Percentiles rank a stretch among this genome's conserved stretches.
These are phyloP conservation scores for Solanum medicagineum DNA, from an alignment of 257 asterid species.

Conservation along the genomic window DNA sequence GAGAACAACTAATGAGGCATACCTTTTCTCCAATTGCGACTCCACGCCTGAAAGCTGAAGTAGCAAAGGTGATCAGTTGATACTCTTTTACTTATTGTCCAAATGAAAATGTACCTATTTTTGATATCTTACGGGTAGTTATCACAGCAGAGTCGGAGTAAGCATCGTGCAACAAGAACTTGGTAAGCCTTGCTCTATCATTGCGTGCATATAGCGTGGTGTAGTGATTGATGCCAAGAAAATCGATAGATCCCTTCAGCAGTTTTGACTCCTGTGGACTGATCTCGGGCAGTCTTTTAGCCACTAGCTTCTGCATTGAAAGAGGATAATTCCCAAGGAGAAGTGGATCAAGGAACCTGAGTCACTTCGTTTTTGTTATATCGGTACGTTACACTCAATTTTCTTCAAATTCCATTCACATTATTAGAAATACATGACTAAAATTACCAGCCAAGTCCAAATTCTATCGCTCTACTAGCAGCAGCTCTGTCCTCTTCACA, in stretches of 20 bases:
- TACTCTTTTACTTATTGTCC: not conserved
- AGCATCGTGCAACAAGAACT: conserved; percentile 54
- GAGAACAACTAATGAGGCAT: not conserved
- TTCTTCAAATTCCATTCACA: not conserved
- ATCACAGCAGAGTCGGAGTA: conserved; percentile 60
- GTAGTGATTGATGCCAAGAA: conserved; percentile 77
- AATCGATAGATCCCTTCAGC: conserved; percentile 65
- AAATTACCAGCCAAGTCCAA: conserved; percentile 73
- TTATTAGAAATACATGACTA: not conserved
- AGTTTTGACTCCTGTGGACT: conserved; percentile 19
- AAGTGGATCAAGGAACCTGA: conserved; percentile 95
- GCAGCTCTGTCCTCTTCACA: conserved; percentile 54
- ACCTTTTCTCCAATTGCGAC: conserved; percentile 71
- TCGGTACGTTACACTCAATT: not conserved
- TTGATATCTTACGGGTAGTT: conserved; percentile 42
- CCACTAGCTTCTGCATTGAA: conserved; percentile 76
- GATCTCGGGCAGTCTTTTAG: conserved; percentile 51
- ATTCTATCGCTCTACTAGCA: conserved; percentile 65
- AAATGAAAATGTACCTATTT: not conserved
- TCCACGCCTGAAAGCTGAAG: conserved; percentile 59
- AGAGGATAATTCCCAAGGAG: conserved; percentile 76
- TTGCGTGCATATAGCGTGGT: conserved; percentile 59
- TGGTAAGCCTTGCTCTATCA: conserved; percentile 39
- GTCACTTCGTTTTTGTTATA: conserved; percentile 6
- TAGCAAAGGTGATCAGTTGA: not conserved